Evolutionary conservation across 2,329 filamentous ascomycete genomes (phyloP), one percentile per base, ranked within the genome.

Genomic region (Metarhizium guizhouense): DNA sequence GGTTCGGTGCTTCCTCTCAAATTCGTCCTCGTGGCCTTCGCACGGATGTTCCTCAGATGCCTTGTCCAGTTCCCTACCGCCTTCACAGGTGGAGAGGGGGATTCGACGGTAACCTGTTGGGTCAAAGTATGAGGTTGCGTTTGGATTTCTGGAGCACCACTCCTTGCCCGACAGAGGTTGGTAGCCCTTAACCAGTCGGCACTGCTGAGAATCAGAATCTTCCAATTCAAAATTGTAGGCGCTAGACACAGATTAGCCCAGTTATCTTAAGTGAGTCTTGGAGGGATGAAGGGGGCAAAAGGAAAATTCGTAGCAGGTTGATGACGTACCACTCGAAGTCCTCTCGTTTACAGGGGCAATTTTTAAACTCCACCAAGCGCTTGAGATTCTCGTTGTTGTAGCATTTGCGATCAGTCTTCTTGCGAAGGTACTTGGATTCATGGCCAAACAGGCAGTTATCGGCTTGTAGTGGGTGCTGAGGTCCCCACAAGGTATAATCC

Each of bases 401-500:
- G 75, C 94, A 99, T 51, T 86, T 74, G 20, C 79, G 77, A 16
- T 85, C 83, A n/a, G 78, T 72, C 71, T 88, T 92, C 81, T 97
- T 99, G 68, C 94, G 89, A 65, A 95, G 83, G 66, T 96, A 99
- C 66, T 89, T 82, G 34, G 92, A 85, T 56, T 89, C 81, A 68
- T 97, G 95, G 1, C 94, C 94, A 65, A 99, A 99, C 2, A 99
- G 78, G 70, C 94, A 99, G 62, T 91, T 84, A 60, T 90, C 78
- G 8, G 87, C 74, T 61, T 88, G 81, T 58, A 86, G 74, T 3
- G 94, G 94, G 68, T 97, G 94, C 64, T 83, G 84, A 3, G 94
- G 93, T 51, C 83, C 83, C 93, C 93, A 99, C 5, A 95, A 74
- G 58, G 88, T 82, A 71, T 96, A 99, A 71, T 97, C 89, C 3